A percentile compares a stretch with the other conserved stretches of the same genome.
Evolutionary conservation across 2,329 filamentous ascomycete species (phyloP).

Genomic region (Alternaria tenuissima): DNA sequence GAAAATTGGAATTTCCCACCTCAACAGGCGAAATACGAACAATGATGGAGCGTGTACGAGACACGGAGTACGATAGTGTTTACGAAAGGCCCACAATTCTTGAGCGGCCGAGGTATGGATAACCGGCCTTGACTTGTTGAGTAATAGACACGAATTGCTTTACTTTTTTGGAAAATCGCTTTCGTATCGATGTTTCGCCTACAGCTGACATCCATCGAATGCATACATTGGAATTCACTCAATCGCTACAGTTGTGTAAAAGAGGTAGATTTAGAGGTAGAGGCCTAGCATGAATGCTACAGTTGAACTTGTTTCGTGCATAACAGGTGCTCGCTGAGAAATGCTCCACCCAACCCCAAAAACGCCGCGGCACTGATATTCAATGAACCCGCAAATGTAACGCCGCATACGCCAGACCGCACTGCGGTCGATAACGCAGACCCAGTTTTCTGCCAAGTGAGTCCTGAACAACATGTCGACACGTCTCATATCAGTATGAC

Average conservation of each 20-base stretch:
- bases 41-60: constrained; percentile 6
- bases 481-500: constrained; percentile 8
- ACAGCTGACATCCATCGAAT: neutral
- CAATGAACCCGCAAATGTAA: constrained; percentile 8
- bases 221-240: neutral
- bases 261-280: neutral
- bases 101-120: neutral
- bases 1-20: constrained; percentile 41
- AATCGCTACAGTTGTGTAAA: neutral
- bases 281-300: neutral
- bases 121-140: neutral
- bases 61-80: neutral
- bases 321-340: neutral
- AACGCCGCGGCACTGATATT: constrained; percentile 12
- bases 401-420: constrained; percentile 28
- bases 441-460: constrained; percentile 5
- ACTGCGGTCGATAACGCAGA: constrained; percentile 28
- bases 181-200: neutral
- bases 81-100: neutral
- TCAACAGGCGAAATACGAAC: constrained; percentile 33
- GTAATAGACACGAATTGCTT: neutral
- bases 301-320: neutral
- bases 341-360: neutral
- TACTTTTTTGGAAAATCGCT: neutral
- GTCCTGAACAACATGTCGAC: neutral